Evolutionary conservation across 345 rosid genomes (phyloP).

Genomic region (Toxicodendron radicans): DNA sequence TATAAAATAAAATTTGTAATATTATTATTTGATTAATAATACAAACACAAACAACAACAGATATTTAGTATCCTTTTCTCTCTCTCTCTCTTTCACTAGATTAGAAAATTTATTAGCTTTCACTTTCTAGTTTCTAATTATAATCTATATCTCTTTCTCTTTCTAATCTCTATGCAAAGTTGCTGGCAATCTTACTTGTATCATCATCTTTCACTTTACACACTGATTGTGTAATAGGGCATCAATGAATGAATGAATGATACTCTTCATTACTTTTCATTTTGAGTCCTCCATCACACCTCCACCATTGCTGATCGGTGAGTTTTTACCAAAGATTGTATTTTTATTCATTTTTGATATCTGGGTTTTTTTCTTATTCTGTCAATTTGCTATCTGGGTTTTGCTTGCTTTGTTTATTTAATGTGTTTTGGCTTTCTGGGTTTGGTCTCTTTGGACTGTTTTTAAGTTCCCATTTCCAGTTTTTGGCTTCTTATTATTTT

Average conservation of each 20-base stretch:
- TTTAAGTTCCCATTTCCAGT: constrained; percentile 6
- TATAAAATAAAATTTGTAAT: neutral
- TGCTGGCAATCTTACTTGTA: constrained; percentile 15
- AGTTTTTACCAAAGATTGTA: constrained; percentile 22
- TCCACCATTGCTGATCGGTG: constrained; percentile 47
- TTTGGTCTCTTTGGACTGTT: constrained; percentile 15
- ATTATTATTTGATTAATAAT: constrained; percentile 1
- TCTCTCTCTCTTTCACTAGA: constrained; percentile 13
- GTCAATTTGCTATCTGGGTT: constrained; percentile 4
- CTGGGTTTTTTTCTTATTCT: constrained; percentile 29
- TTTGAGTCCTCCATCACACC: constrained; percentile 39
- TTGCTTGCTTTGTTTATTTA: neutral
- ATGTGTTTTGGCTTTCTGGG: neutral
- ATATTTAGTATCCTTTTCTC: constrained; percentile 25
- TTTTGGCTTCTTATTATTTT: neutral
- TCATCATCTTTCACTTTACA: neutral
- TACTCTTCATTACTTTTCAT: constrained; percentile 23
- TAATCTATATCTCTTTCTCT: neutral
- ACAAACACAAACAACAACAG: constrained; percentile 8
- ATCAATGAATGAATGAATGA: constrained; percentile 21
- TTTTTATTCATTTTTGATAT: constrained; percentile 1
- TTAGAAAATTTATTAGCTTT: constrained; percentile 5
- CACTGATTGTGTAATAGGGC: constrained; percentile 29
- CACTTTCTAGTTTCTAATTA: neutral
- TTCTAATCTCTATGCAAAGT: constrained; percentile 11